Base-by-base conservation (phyloP, 805 yeast species). In the Allodekkera sacchari region DNA sequence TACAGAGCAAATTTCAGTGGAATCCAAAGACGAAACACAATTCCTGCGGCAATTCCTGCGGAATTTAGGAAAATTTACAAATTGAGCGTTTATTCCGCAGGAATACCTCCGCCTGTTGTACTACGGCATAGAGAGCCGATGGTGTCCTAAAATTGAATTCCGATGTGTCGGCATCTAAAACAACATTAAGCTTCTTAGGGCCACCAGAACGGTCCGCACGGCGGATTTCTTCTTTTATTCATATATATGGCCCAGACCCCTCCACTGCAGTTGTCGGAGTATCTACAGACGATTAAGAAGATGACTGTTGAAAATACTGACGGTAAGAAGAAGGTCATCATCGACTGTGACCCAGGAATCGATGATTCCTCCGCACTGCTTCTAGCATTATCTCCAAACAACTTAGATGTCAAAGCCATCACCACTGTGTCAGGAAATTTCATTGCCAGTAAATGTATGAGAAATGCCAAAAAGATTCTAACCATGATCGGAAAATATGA, bases 301-400 rank as follows among this genome's bases (percentile, higher is more conserved):
- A 9, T n/a, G 33, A 25, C 30, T 10, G 31, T 29, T 24, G 31
- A n/a, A 25, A 9, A 9, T 10, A 11, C 26, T 10, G 4, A 13
- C 4, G 4, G 12, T 6, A 18, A 7, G 19, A 33, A 34, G 18
- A 45, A 45, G 21, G 48, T 42, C 7, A 36, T 47, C 18, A 47
- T 48, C n/a, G 53, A 48, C 27, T 43, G 49, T 33, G 53, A 48
- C 28, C 53, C 52, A 11, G 53, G 53, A 12, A 48, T 47, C 31
- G 52, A 48, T 32, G 53, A 48, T 31, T 45, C 52, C 7, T 28
- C 46, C 5, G 53, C 53, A 6, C 21, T 48, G 14, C 32, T 48
- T 24, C 35, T 48, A 14, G 52, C 52, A 2, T 35, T 45, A 2
- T 40, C 50, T 5, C 45, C 47, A 4, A 42, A 39, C 2, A 45